Conservation (phyloP, 2,329 filamentous ascomycete species). For the Dactylonectria estremocensis region DNA sequence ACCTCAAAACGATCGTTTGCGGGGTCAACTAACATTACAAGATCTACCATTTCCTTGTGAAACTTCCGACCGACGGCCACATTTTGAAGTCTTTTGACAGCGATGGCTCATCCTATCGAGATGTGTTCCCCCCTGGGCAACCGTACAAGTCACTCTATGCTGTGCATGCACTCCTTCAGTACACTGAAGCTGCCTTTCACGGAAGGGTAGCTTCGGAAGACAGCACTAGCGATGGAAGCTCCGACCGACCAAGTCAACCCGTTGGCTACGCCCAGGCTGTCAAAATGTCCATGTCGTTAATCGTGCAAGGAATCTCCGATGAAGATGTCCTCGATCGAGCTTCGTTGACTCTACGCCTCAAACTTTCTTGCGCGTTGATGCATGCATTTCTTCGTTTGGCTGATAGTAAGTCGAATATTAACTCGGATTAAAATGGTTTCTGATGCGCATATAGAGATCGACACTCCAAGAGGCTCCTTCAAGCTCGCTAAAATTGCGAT, state of each 20-base stretch:
- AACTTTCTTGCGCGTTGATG: slow-evolving; percentile 49
- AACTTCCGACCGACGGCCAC: slow-evolving; percentile 78
- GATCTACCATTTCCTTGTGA: slow-evolving; percentile 80
- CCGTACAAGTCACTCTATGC: slow-evolving; percentile 84
- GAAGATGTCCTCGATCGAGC: slow-evolving; percentile 64
- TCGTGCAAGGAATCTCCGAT: slow-evolving; percentile 74
- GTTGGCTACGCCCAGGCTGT: slow-evolving; percentile 54
- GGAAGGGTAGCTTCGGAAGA: slow-evolving; percentile 29
- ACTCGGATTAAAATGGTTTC: background rate
- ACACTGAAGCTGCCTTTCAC: slow-evolving; percentile 65
- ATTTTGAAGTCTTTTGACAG: slow-evolving; percentile 73
- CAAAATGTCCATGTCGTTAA: slow-evolving; percentile 65
- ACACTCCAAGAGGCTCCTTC: slow-evolving; percentile 27
- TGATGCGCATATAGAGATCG: slow-evolving; percentile 36
- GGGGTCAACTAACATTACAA: slow-evolving; percentile 48
- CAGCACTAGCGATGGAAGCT: slow-evolving; percentile 1
- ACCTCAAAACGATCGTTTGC: background rate
- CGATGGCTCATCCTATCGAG: slow-evolving; percentile 65
- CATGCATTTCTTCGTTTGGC: slow-evolving; percentile 49
- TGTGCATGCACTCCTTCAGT: slow-evolving; percentile 75
- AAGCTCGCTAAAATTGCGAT: slow-evolving; percentile 24
- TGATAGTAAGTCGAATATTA: slow-evolving; percentile 40
- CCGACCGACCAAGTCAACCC: slow-evolving; percentile 38
- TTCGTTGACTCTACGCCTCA: slow-evolving; percentile 43
- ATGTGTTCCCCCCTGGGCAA: slow-evolving; percentile 78